A percentile compares a stretch with the other conserved stretches of the same genome.
These are phyloP conservation scores for Kingdonia uniflora DNA, from an alignment of 164 flowering plant species.

Conservation along the genomic window DNA sequence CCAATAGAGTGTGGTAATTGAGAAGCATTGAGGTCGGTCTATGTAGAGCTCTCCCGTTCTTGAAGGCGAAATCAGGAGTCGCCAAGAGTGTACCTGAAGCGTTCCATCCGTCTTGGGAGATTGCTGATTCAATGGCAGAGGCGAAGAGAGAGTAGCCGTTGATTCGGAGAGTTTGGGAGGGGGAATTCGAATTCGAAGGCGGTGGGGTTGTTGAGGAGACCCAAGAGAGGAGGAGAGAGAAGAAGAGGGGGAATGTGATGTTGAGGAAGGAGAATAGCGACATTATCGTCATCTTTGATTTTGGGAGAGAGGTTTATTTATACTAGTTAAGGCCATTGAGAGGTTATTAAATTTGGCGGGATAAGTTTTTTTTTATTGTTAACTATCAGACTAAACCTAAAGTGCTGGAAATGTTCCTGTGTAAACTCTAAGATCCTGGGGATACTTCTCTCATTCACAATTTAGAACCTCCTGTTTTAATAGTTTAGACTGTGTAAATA, in stretches of 20 bases:
- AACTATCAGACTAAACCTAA: too few relatives aligned
- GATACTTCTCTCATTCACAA: too few relatives aligned
- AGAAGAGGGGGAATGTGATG: neutral
- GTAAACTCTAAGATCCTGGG: too few relatives aligned
- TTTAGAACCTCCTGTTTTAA: too few relatives aligned
- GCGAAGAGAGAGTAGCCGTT: constrained; percentile 10
- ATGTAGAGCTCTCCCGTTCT: neutral
- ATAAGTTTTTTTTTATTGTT: too few relatives aligned
- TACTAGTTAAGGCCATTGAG: too few relatives aligned
- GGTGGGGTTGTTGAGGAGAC: constrained; percentile 2
- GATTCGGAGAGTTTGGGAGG: neutral
- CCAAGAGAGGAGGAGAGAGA: constrained; percentile 1
- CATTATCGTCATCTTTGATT: too few relatives aligned
- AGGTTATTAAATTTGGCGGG: too few relatives aligned
- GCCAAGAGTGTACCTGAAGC: constrained; percentile 6
- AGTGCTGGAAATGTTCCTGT: too few relatives aligned
- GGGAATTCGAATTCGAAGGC: neutral
- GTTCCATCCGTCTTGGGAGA: constrained; percentile 3
- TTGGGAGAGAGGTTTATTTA: too few relatives aligned
- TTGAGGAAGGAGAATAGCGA: too few relatives aligned
- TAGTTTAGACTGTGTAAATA: too few relatives aligned
- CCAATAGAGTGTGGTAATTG: constrained; percentile 6
- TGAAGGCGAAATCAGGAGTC: constrained; percentile 5
- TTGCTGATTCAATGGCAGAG: neutral
- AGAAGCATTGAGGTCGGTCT: constrained; percentile 1